Percentiles rank a stretch among this genome's conserved stretches.
These are phyloP conservation scores for Phytophthora syringae DNA, from an alignment of 352 stramenopile species.

Conservation along the genomic window DNA sequence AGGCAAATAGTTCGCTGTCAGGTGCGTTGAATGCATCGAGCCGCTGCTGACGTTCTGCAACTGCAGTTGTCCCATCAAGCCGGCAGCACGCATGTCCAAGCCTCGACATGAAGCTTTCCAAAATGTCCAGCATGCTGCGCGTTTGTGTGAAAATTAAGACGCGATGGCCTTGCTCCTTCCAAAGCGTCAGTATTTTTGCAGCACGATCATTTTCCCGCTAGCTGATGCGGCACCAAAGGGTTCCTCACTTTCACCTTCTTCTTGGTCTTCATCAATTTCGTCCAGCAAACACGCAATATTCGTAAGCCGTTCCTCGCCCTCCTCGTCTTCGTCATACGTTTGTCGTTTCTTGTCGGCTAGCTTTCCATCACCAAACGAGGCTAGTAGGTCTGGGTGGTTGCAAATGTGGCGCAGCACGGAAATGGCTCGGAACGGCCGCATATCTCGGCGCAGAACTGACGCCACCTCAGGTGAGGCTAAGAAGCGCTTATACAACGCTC, in stretches of 20 bases:
- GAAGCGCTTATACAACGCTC: conserved; percentile 92
- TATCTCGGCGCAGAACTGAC: conserved; percentile 85
- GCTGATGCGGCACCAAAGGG: conserved; percentile 60
- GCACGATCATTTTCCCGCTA: conserved; percentile 97
- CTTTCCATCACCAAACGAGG: conserved; percentile 56
- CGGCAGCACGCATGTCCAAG: conserved; percentile 92
- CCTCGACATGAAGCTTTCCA: conserved; percentile 92
- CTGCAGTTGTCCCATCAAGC: conserved; percentile 97
- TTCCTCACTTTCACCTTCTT: conserved; percentile 28
- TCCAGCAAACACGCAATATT: conserved; percentile 20
- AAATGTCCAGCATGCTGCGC: conserved; percentile 97
- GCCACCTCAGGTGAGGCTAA: conserved; percentile 93
- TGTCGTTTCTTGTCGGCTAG: conserved; percentile 37
- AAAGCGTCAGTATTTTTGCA: conserved; percentile 95
- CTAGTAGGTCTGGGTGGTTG: conserved; percentile 97
- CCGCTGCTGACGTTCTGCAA: conserved; percentile 93
- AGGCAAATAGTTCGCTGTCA: conserved; percentile 80
- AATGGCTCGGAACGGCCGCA: conserved; percentile 92
- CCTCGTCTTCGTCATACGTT: conserved; percentile 40
- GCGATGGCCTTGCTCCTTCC: conserved; percentile 95
- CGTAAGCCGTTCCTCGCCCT: conserved; percentile 22
- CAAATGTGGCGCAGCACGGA: conserved; percentile 98
- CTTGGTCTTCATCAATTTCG: conserved; percentile 24
- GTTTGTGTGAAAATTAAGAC: conserved; percentile 98
- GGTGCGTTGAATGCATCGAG: conserved; percentile 97